Percentiles rank a stretch among this genome's conserved stretches.
These are phyloP conservation scores for Trichoderma virens DNA, from an alignment of 495 filamentous ascomycete genomes.

Conservation along the genomic window DNA sequence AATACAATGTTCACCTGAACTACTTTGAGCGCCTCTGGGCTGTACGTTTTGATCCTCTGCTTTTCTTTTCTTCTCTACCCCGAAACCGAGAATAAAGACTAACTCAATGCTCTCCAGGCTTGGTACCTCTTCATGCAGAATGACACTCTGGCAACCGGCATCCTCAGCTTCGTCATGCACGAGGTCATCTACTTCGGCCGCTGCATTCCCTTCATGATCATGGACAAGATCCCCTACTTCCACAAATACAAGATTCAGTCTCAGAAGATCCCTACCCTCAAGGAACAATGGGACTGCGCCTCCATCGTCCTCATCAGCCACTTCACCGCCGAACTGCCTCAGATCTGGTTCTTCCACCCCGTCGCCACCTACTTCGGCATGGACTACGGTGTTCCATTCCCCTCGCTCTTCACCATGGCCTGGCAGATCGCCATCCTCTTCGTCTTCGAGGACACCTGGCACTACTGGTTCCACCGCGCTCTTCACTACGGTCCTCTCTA, in stretches of 20 bases:
- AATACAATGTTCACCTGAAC: constrained; percentile 83
- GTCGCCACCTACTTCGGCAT: constrained; percentile 91
- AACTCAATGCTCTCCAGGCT: constrained; percentile 24
- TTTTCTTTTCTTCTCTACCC: background rate
- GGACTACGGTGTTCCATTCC: constrained; percentile 83
- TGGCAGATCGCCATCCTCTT: constrained; percentile 93
- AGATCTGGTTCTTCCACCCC: constrained; percentile 99
- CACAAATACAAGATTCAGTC: constrained; percentile 91
- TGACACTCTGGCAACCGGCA: constrained; percentile 88
- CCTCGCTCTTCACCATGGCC: constrained; percentile 72
- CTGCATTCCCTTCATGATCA: constrained; percentile 87
- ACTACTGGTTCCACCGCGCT: constrained; percentile 93
- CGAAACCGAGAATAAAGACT: constrained; percentile 3
- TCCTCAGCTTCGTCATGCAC: constrained; percentile 95
- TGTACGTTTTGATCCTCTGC: constrained; percentile 46
- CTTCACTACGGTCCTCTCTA: constrained; percentile 95
- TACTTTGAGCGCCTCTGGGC: constrained; percentile 80
- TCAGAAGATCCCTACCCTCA: constrained; percentile 78
- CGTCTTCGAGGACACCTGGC: constrained; percentile 93
- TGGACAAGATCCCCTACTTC: constrained; percentile 78
- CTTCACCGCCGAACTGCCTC: constrained; percentile 94
- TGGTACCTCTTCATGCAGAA: constrained; percentile 99
- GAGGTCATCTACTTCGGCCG: constrained; percentile 91
- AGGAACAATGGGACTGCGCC: constrained; percentile 92
- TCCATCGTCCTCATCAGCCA: constrained; percentile 84